Evolutionary conservation across 805 yeast genomes (phyloP), one percentile per base, ranked within the genome.

Genomic region (Yarrowia alimentaria): DNA sequence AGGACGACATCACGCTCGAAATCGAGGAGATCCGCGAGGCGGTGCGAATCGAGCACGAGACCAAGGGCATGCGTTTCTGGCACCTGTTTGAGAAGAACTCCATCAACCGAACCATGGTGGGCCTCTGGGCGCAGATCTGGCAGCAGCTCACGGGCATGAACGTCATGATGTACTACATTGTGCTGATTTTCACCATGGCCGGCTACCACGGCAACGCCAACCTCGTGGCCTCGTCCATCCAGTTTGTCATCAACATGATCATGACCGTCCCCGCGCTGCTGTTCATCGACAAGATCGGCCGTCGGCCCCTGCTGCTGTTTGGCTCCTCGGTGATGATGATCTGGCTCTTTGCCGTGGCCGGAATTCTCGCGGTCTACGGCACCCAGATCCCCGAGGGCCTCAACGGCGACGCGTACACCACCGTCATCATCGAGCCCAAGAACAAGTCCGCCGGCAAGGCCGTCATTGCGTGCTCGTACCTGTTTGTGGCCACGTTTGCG

Each of bases 401-500:
- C 58, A 76, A 76, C 14, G 73, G 71, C 60, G 55, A 64, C 72
- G 55, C 73, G 4, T 75, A 77, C 63, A 55, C 74, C 55, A 85
- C 81, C 62, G 78, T 85, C 59, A 77, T 80, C 51, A 80, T 80
- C 65, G 24, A 76, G 69, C 57, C 80, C 78, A 26, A 71, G 69
- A 63, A 69, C 78, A 78, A 64, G 79, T 75, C 61, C 71, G 79
- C 59, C 66, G 66, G 80, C 22, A 71, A 74, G 63, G 75, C 71
- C 32, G 68, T 76, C 61, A 73, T 79, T 60, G 79, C 79, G 13
- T 75, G 61, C 58, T 65, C 73, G 3, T 78, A 79, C 63, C 55
- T 76, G 55, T 86, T 83, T 63, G 81, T 86, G 57, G 80, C 82
- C 51, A 80, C 81, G 64, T 86, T 84, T 68, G 94, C 94, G 9